phyloP scores from a whole-genome alignment of 306 rosid genomes.

The Psophocarpus tetragonolobus region DNA sequence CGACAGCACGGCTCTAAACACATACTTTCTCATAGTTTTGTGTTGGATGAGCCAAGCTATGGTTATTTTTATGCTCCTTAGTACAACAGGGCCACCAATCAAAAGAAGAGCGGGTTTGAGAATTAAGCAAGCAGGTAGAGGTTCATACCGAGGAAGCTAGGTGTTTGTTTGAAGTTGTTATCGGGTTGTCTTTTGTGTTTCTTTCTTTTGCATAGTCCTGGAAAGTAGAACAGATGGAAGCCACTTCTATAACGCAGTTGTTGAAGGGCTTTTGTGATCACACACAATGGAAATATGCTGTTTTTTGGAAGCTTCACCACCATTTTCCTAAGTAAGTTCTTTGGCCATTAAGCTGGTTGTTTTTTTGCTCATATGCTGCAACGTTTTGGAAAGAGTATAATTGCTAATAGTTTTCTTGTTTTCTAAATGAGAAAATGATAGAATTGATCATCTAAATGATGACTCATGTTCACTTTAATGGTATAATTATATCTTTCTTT shows the following conservation, averaged over 20 bases:
- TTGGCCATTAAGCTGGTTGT: constrained; percentile 19
- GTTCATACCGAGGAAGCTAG: constrained; percentile 95
- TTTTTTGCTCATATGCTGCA: neutral
- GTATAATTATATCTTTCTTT: neutral
- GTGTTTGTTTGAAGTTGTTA: constrained; percentile 30
- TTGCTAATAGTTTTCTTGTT: neutral
- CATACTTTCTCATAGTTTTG: constrained; percentile 42
- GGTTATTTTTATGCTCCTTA: constrained; percentile 53
- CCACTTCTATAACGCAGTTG: constrained; percentile 51
- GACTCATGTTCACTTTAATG: neutral
- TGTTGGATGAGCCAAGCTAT: constrained; percentile 55
- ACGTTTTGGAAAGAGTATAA: neutral
- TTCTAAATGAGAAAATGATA: neutral
- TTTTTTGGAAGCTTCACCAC: constrained; percentile 85
- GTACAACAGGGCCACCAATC: constrained; percentile 68
- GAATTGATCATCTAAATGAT: constrained; percentile 9
- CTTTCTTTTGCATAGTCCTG: constrained; percentile 26
- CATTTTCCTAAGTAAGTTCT: constrained; percentile 50
- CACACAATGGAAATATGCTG: constrained; percentile 79
- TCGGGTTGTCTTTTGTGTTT: constrained; percentile 32
- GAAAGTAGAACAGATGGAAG: constrained; percentile 53
- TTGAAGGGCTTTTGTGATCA: constrained; percentile 70
- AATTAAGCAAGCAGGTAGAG: constrained; percentile 88
- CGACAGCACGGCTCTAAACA: constrained; percentile 46
- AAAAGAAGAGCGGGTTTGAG: constrained; percentile 75